These are phyloP conservation scores for Mycena galopus DNA, from an alignment of 768 basidiomycete genomes.

Conservation along the genomic window DNA sequence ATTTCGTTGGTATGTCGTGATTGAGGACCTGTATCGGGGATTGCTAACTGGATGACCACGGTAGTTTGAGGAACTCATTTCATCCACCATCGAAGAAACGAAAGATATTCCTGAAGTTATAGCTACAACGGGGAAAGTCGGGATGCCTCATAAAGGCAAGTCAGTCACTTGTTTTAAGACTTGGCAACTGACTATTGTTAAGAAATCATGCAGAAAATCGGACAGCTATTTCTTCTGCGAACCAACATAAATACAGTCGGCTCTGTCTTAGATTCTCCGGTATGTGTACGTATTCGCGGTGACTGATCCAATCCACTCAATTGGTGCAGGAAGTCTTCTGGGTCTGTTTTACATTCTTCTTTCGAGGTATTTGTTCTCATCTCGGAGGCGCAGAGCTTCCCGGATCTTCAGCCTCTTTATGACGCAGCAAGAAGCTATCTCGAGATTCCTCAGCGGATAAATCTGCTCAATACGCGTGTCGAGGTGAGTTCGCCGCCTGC, in stretches of 20 bases:
- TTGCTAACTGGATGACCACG: background rate
- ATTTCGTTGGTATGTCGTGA: constrained; percentile 79
- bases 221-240: constrained; percentile 91
- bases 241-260: constrained; percentile 97
- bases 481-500: constrained; percentile 65
- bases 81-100: constrained; percentile 94
- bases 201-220: constrained; percentile 99
- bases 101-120: constrained; percentile 96
- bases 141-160: constrained; percentile 85
- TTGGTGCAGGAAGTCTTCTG: constrained; percentile 88
- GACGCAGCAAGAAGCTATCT: constrained; percentile 94
- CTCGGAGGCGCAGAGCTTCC: constrained; percentile 74
- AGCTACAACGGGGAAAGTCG: constrained; percentile 95
- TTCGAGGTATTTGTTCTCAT: constrained; percentile 10
- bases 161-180: constrained; percentile 22
- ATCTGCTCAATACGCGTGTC: constrained; percentile 92
- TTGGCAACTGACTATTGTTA: constrained; percentile 23
- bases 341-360: constrained; percentile 60
- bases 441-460: constrained; percentile 94
- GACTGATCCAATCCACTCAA: constrained; percentile 5
- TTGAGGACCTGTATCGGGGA: background rate
- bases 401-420: constrained; percentile 95
- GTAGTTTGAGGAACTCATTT: constrained; percentile 93
- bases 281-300: constrained; percentile 53
- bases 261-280: constrained; percentile 95